A percentile compares a stretch with the other conserved stretches of the same genome.
phyloP scores from a whole-genome alignment of 768 basidiomycete genomes.

The Hericium rajendrae region DNA sequence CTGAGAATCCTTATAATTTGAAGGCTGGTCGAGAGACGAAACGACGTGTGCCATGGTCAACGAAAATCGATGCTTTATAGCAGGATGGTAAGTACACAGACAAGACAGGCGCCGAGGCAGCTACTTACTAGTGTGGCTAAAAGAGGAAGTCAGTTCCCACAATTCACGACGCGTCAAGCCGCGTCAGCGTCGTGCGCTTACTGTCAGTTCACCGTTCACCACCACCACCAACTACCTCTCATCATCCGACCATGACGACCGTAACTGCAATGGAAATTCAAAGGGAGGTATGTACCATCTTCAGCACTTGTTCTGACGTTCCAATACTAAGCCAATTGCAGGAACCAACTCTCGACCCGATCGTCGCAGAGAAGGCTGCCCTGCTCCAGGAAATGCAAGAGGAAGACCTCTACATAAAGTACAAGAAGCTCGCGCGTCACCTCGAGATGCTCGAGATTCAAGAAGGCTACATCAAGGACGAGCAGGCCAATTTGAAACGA shows the following conservation, averaged over 20 bases:
- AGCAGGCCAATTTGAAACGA: conserved; percentile 94
- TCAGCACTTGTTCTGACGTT: background rate
- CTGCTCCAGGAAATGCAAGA: conserved; percentile 79
- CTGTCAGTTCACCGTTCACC: conserved; percentile 4
- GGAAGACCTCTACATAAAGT: conserved; percentile 93
- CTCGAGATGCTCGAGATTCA: conserved; percentile 91
- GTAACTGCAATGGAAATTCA: conserved; percentile 82
- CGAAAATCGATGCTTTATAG: background rate
- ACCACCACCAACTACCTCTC: background rate
- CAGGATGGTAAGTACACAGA: background rate
- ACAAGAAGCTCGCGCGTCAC: conserved; percentile 92
- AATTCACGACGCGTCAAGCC: conserved; percentile 7
- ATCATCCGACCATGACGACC: conserved; percentile 48
- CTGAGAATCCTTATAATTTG: conserved; percentile 95
- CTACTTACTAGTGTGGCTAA: background rate
- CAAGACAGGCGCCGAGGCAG: background rate
- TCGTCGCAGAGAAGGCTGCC: conserved; percentile 82
- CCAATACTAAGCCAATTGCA: conserved; percentile 20
- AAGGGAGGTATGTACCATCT: conserved; percentile 52
- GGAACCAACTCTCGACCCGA: conserved; percentile 87
- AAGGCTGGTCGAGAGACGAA: conserved; percentile 76
- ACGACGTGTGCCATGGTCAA: conserved; percentile 51
- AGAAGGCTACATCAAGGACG: conserved; percentile 97
- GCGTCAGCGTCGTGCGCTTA: conserved; percentile 9
- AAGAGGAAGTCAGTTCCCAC: conserved; percentile 4